phyloP scores from a whole-genome alignment of 768 basidiomycete species.

The Tylopilus rubrobrunneus region DNA sequence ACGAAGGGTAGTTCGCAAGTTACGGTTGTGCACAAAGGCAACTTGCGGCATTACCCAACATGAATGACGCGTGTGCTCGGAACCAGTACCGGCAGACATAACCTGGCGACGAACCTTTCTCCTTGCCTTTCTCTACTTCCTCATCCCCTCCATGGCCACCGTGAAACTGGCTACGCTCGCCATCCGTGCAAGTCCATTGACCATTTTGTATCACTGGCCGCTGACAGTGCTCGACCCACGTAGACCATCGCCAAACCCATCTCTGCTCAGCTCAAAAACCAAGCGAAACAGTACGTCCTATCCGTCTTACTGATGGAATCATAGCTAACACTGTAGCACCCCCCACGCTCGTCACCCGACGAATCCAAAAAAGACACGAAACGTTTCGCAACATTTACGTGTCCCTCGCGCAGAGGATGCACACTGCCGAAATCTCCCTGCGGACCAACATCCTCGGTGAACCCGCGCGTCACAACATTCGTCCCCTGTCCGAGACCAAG shows the following conservation, averaged over 20 bases:
- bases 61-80: neutral
- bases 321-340: neutral
- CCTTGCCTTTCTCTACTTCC: neutral
- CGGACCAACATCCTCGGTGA: conserved; percentile 78
- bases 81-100: neutral
- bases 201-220: neutral
- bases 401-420: conserved; percentile 70
- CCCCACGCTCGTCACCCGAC: neutral
- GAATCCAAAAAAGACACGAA: conserved; percentile 49
- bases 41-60: neutral
- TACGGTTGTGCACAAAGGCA: neutral
- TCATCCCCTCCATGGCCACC: conserved; percentile 51
- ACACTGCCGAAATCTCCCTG: conserved; percentile 67
- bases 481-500: conserved; percentile 76
- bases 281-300: conserved; percentile 62
- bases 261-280: conserved; percentile 59
- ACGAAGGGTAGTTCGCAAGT: neutral
- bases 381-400: conserved; percentile 69
- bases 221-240: neutral
- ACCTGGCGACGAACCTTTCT: neutral
- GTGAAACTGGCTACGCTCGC: conserved; percentile 71
- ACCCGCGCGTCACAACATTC: conserved; percentile 57
- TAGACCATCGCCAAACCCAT: conserved; percentile 84
- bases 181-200: conserved; percentile 54
- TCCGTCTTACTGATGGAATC: neutral